Percentiles rank a stretch among this genome's conserved stretches.
Evolutionary conservation across 192 early-diverging fungal genomes (phyloP).

Genomic region (Rhizophlyctis rosea): DNA sequence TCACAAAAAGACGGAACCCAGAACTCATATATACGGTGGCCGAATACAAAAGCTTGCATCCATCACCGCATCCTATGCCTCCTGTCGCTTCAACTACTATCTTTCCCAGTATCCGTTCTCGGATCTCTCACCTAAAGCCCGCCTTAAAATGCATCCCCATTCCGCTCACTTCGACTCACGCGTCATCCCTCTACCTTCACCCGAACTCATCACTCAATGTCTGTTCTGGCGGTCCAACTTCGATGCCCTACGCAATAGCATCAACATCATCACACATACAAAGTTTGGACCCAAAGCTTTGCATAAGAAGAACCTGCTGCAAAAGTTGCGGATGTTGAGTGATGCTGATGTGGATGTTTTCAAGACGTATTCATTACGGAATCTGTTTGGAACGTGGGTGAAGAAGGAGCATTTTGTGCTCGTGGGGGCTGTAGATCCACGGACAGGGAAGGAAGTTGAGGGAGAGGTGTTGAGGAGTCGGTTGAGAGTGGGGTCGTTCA

Average conservation of each 20-base stretch:
- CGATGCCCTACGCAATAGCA: slow-evolving; percentile 49
- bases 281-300: slow-evolving; percentile 33
- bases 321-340: slow-evolving; percentile 37
- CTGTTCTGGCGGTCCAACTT: slow-evolving; percentile 57
- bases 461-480: slow-evolving; percentile 31
- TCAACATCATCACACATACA: slow-evolving; percentile 34
- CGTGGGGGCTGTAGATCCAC: slow-evolving; percentile 25
- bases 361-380: slow-evolving; percentile 18
- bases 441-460: slow-evolving; percentile 21
- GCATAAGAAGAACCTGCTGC: slow-evolving; percentile 28
- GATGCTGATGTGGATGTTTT: slow-evolving; percentile 24
- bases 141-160: slow-evolving; percentile 14
- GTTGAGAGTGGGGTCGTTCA: slow-evolving; percentile 42
- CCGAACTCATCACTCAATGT: slow-evolving; percentile 35
- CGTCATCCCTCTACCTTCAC: slow-evolving; percentile 33
- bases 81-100: slow-evolving; percentile 50
- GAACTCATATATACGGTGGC: slow-evolving; percentile 43
- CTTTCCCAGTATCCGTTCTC: slow-evolving; percentile 28
- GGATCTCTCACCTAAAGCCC: slow-evolving; percentile 5
- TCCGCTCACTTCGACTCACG: slow-evolving; percentile 51
- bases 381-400: slow-evolving; percentile 52
- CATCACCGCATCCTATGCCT: slow-evolving; percentile 42
- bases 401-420: slow-evolving; percentile 46
- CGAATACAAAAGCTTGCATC: slow-evolving; percentile 52
- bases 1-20: neutral